phyloP scores from a whole-genome alignment of 805 yeast genomes.

The Metschnikowia santaceciliae region DNA sequence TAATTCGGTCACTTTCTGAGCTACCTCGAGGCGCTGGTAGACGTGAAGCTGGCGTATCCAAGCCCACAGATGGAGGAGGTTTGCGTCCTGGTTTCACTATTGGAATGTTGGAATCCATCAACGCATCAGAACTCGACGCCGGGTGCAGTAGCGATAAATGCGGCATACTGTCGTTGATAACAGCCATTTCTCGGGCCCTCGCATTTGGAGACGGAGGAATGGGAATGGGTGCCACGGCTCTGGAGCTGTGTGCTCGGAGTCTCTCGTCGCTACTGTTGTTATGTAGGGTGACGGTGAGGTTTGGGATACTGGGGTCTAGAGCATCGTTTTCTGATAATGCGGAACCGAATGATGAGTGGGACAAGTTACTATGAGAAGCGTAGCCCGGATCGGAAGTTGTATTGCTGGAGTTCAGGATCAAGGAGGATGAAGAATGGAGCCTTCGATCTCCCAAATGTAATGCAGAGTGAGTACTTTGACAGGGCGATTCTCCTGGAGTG shows the following conservation, averaged over 20 bases:
- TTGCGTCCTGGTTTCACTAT: constrained; percentile 12
- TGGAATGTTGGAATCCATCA: constrained; percentile 4
- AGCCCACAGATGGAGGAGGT: constrained; percentile 10
- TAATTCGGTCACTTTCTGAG: neutral
- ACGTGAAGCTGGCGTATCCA: neutral
- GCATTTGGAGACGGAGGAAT: constrained; percentile 30
- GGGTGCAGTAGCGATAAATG: constrained; percentile 12
- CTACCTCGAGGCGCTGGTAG: neutral
- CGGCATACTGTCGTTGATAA: constrained; percentile 19
- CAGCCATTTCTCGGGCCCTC: constrained; percentile 23
- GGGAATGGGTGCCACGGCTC: constrained; percentile 20
- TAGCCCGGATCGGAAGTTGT: neutral
- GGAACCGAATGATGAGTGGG: constrained; percentile 27
- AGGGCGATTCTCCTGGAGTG: neutral
- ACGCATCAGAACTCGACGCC: constrained; percentile 10
- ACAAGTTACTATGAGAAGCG: constrained; percentile 13
- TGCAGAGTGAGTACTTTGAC: neutral
- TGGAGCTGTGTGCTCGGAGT: neutral
- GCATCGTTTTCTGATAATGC: constrained; percentile 19
- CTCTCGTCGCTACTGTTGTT: neutral
- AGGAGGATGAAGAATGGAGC: neutral
- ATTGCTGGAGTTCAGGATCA: neutral
- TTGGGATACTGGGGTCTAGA: neutral
- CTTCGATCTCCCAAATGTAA: neutral
- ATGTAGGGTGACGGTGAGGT: neutral